Evolutionary conservation across 2,329 filamentous ascomycete species (phyloP), one percentile per base, ranked within the genome.

Genomic region (Moelleriella libera): DNA sequence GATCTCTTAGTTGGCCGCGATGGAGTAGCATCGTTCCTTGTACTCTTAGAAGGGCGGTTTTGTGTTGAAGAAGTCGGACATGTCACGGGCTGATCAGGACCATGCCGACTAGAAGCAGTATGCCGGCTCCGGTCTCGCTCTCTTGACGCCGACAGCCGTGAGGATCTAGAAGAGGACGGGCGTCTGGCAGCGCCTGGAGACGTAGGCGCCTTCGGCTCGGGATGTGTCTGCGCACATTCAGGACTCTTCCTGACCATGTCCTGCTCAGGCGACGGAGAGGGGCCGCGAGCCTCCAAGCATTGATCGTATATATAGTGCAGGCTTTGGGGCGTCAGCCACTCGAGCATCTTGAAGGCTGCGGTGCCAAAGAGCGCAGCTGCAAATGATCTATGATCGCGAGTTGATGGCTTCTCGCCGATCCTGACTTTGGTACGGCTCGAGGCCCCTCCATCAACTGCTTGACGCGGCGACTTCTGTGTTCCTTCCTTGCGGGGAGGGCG

Each of bases 271-370:
- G 28, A 44, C 45, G 37, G 37, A n/a, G 47, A 47, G 9, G 41
- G 48, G 31, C 48, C 30, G 34, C 51, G 45, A 14, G 51, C 46
- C 5, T 56, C 53, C 5, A 51, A 54, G 21, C 63, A 48, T 45
- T 65, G 68, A 12, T 66, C 57, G 1, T 68, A 65, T 62, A 79
- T 70, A 8, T 67, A 64, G 21, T 71, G 68, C 4, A 79, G 58
- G n/a, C 69, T 72, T 47, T 69, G 69, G 0, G 78, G 78, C 1
- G 78, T 79, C n/a, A 84, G 63, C 80, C 79, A 84, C 58, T 84
- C 80, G 4, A 84, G 56, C 78, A 83, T 83, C 55, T 80, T 82
- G 60, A 83, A 80, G 9, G 81, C 74, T 9, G 76, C 75, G 0
- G 80, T 82, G 6, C 73, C 78, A 54, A 84, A 83, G 6, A 82